A percentile compares a stretch with the other conserved stretches of the same genome.
phyloP scores from a whole-genome alignment of 352 stramenopile genomes.

The Labyrinthula sp. region DNA sequence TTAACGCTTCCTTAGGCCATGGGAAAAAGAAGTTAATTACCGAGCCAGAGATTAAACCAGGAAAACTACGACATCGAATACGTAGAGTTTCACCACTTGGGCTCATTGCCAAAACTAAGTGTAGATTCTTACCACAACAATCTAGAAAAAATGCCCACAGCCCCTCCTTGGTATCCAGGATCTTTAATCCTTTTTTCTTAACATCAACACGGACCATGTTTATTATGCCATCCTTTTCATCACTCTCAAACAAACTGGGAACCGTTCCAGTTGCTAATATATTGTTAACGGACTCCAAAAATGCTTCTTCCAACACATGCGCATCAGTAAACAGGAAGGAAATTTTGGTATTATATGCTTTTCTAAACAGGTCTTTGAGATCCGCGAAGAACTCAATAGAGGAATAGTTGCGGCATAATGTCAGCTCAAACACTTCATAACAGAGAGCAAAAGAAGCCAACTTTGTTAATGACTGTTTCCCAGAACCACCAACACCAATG shows the following conservation, averaged over 20 bases:
- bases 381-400: slow-evolving; percentile 75
- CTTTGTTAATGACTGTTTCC: slow-evolving; percentile 72
- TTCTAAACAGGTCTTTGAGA: slow-evolving; percentile 71
- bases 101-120: slow-evolving; percentile 77
- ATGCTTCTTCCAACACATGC: slow-evolving; percentile 77
- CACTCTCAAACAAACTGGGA: slow-evolving; percentile 64
- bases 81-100: slow-evolving; percentile 69
- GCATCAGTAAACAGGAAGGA: slow-evolving; percentile 87
- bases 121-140: slow-evolving; percentile 70
- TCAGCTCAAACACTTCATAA: slow-evolving; percentile 80
- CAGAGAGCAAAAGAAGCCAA: slow-evolving; percentile 69
- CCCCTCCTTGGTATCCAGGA: slow-evolving; percentile 70
- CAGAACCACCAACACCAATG: slow-evolving; percentile 71
- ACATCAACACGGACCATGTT: slow-evolving; percentile 59
- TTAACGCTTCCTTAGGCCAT: slow-evolving; percentile 71
- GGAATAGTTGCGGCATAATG: slow-evolving; percentile 66
- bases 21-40: slow-evolving; percentile 89
- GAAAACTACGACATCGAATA: slow-evolving; percentile 77
- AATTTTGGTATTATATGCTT: slow-evolving; percentile 54
- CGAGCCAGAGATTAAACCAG: slow-evolving; percentile 63
- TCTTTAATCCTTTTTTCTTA: slow-evolving; percentile 52
- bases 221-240: slow-evolving; percentile 62
- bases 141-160: slow-evolving; percentile 79
- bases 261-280: slow-evolving; percentile 83
- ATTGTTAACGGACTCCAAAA: slow-evolving; percentile 88